Evolutionary conservation across 2,329 filamentous ascomycete genomes (phyloP).

Genomic region (Aspergillus viridinutans): DNA sequence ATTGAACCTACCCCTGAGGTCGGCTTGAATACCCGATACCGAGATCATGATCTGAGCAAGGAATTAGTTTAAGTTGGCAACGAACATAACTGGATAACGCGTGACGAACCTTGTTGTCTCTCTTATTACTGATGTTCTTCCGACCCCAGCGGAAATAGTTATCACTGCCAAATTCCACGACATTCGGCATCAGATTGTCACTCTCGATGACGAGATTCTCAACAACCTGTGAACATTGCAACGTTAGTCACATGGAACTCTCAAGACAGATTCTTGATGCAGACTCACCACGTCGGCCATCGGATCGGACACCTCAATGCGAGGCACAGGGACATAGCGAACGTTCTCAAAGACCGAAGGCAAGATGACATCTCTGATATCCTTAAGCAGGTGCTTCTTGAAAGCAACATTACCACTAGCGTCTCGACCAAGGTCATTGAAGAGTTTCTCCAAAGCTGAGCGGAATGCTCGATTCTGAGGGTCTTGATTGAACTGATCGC

Average conservation of each 20-base stretch:
- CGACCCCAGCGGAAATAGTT: constrained; percentile 95
- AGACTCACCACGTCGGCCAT: constrained; percentile 65
- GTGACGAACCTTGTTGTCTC: constrained; percentile 63
- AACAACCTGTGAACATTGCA: constrained; percentile 50
- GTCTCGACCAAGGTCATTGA: constrained; percentile 85
- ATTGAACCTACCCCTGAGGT: constrained; percentile 54
- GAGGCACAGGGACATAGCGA: constrained; percentile 86
- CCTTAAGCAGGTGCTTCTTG: constrained; percentile 90
- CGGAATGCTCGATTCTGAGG: constrained; percentile 79
- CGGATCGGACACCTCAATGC: constrained; percentile 85
- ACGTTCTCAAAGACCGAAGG: constrained; percentile 78
- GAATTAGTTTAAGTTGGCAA: neutral
- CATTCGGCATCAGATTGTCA: constrained; percentile 93
- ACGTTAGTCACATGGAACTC: neutral
- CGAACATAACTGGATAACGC: neutral
- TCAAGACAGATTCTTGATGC: neutral
- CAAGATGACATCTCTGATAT: constrained; percentile 80
- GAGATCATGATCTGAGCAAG: constrained; percentile 62
- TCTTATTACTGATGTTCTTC: constrained; percentile 76
- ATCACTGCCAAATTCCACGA: constrained; percentile 81
- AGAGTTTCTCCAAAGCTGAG: constrained; percentile 73
- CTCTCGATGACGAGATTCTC: constrained; percentile 95
- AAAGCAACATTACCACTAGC: constrained; percentile 78
- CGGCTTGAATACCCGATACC: constrained; percentile 86
- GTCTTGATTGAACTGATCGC: constrained; percentile 84